phyloP scores from a whole-genome alignment of 2,329 filamentous ascomycete genomes.

The Fusarium oligoseptatum region DNA sequence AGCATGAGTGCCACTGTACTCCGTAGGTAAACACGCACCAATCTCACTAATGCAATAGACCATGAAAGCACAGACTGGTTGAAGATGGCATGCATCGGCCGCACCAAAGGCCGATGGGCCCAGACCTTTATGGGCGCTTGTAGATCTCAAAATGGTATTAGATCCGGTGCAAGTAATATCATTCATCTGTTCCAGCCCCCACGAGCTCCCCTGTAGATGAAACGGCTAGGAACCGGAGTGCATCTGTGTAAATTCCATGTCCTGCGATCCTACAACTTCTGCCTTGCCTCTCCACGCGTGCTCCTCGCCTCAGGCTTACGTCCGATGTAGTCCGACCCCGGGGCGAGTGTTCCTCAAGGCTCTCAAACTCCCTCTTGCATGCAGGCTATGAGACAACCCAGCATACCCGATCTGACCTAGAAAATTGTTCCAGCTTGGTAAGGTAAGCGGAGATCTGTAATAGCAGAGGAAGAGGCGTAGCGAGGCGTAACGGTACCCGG shows the following conservation, averaged over 20 bases:
- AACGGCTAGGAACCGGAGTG: not conserved
- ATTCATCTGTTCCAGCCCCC: not conserved
- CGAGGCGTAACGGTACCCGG: not conserved
- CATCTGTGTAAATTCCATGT: not conserved
- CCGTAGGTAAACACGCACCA: not conserved
- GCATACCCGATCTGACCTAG: not conserved
- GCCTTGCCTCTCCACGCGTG: not conserved
- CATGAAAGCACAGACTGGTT: not conserved
- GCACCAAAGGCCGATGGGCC: not conserved
- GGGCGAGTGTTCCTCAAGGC: not conserved
- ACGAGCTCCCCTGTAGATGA: not conserved
- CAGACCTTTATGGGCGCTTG: not conserved
- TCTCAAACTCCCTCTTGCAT: not conserved
- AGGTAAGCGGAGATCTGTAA: slow-evolving; percentile 1
- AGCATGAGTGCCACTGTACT: too few relatives aligned
- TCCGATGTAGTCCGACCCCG: not conserved
- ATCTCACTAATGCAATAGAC: not conserved
- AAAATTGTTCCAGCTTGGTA: not conserved
- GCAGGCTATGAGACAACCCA: not conserved
- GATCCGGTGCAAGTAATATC: not conserved
- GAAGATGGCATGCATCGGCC: not conserved
- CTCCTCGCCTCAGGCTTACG: not conserved
- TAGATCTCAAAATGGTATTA: not conserved
- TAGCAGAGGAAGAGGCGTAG: not conserved
- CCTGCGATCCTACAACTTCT: not conserved